Base-by-base conservation (phyloP, 345 rosid species). In the Syzygium oleosum region DNA sequence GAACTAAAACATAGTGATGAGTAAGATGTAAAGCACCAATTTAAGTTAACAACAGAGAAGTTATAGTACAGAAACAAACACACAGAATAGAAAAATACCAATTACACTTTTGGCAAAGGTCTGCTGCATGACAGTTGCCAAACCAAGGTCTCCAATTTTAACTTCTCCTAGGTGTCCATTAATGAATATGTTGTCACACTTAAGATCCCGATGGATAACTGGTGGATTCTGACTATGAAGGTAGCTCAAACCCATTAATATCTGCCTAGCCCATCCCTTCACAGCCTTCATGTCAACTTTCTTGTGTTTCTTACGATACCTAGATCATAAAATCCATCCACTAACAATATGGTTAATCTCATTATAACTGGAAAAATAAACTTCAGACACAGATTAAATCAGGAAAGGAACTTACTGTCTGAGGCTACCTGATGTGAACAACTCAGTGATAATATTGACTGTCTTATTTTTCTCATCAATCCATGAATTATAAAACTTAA, bases 121-220 rank as follows among this genome's bases (percentile, higher is more conserved):
- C 89, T 97, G 98, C 90, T 95, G 96, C 98, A 96, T 94, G 90
- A 97, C 93, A 89, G 95, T 94, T 85, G 99, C 99, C 86, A 97
- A 91, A 52, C 99, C 99, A 84, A 97, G 98, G 92, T 97, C 99
- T 89, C 99, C 99, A 88, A 97, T 97, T 90, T 97, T 97, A 86
- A 97, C 98, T 93, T 96, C 98, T 88, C 99, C 99, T 89, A 92
- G 97, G 94, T 95, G 94, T 53, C 99, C 99, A 88, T 97, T 97
- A 89, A 97, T 95, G 88, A 97, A 95, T 83, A 97, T 91, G 92
- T 97, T 97, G 92, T 97, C 99, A 27, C 99, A 97, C 93, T 97
- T 97, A 90, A 97, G 94, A 92, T 97, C 99, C 41, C 98, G 91
- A 90, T 97, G 99, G 56, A 97, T 95, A 87, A 97, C 93, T 12